Evolutionary conservation across 139 green algal genomes (phyloP).

Genomic region (Coelastrella sp.): DNA sequence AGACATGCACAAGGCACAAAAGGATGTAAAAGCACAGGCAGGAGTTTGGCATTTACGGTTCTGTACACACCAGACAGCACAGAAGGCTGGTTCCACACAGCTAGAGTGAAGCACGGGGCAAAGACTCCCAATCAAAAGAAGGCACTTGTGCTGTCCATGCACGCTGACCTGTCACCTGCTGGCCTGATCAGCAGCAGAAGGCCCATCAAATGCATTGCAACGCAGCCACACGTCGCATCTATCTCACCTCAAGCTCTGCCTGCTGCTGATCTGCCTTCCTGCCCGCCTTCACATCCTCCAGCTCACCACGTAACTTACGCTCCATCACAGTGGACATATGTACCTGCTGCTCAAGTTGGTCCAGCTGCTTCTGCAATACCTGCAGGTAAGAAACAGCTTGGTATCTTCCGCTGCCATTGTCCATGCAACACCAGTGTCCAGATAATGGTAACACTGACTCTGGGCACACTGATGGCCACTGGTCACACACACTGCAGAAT

Average conservation of each 20-base stretch:
- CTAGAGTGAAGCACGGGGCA: not conserved
- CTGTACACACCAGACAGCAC: not conserved
- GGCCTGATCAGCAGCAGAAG: too few species aligned
- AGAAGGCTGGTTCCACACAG: not conserved
- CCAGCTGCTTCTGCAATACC: slow-evolving; percentile 37
- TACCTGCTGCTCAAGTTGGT: slow-evolving; percentile 36
- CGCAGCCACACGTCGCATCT: not conserved
- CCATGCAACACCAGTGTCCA: too few species aligned
- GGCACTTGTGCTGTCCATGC: not conserved
- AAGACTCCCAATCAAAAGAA: not conserved
- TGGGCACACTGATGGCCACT: too few species aligned
- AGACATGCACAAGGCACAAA: not conserved
- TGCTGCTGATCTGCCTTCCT: not conserved
- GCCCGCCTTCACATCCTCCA: slow-evolving; percentile 14
- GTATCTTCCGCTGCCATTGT: too few species aligned
- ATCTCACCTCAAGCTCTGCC: slow-evolving; percentile 5
- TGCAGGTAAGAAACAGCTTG: not conserved
- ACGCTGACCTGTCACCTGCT: not conserved
- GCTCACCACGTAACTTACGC: slow-evolving; percentile 25
- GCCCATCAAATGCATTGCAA: not conserved
- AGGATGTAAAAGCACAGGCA: too few species aligned
- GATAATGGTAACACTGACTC: too few species aligned
- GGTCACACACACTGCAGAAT: too few species aligned
- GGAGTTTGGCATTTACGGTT: too few species aligned
- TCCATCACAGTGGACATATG: not conserved